A percentile compares a stretch with the other conserved stretches of the same genome.
These are phyloP conservation scores for Suillus plorans DNA, from an alignment of 768 basidiomycete genomes.

Conservation along the genomic window DNA sequence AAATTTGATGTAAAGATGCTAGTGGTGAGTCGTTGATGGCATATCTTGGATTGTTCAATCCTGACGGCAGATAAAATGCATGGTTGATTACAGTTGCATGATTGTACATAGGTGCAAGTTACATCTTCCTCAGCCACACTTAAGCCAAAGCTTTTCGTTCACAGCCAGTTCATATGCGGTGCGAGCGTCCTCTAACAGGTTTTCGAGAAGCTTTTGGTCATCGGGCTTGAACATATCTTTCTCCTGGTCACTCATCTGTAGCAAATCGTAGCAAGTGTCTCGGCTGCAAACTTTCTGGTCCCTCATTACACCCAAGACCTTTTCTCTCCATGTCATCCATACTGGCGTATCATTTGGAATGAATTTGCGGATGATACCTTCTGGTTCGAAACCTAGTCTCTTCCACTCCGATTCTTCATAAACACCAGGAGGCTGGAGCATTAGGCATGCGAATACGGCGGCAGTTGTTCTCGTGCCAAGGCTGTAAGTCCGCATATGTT, in stretches of 20 bases:
- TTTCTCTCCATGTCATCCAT: slow-evolving; percentile 5
- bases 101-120: not conserved
- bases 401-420: not conserved
- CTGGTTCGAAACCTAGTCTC: not conserved
- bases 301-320: not conserved
- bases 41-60: not conserved
- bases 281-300: not conserved
- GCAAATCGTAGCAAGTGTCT: not conserved
- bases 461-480: slow-evolving; percentile 10
- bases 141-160: not conserved
- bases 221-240: not conserved
- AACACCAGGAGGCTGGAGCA: not conserved
- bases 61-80: not conserved
- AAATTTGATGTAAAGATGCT: not conserved
- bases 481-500: slow-evolving; percentile 1
- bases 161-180: not conserved
- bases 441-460: slow-evolving; percentile 7
- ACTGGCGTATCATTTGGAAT: slow-evolving; percentile 10
- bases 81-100: not conserved
- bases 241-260: not conserved
- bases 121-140: not conserved
- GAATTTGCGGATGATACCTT: slow-evolving; percentile 5
- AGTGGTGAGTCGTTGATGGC: not conserved
- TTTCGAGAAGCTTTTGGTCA: not conserved
- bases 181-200: not conserved